Evolutionary conservation across 306 rosid genomes (phyloP).

Genomic region (Castanea crenata): DNA sequence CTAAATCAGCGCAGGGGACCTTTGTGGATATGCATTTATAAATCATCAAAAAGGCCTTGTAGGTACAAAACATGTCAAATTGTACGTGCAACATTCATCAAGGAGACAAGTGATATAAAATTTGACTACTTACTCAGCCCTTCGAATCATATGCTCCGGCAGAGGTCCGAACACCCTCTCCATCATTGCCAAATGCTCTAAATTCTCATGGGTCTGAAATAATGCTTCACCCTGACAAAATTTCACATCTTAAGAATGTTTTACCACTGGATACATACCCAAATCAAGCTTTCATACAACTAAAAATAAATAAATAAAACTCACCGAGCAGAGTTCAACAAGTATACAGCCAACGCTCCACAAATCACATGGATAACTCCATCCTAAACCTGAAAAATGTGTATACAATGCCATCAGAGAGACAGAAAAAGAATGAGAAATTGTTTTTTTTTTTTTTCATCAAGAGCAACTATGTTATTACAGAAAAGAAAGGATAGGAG

Average conservation of each 20-base stretch:
- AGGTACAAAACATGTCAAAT: neutral
- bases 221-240: conserved; percentile 78
- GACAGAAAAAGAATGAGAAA: neutral
- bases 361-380: conserved; percentile 86
- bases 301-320: conserved; percentile 23
- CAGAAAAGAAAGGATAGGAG: neutral
- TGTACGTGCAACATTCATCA: neutral
- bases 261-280: conserved; percentile 18
- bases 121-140: conserved; percentile 50
- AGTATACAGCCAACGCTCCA: conserved; percentile 97
- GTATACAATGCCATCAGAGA: neutral
- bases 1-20: conserved; percentile 1
- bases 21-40: neutral
- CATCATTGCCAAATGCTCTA: conserved; percentile 98
- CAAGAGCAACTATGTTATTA: neutral
- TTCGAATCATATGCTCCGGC: conserved; percentile 65
- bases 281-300: conserved; percentile 24
- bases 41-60: neutral
- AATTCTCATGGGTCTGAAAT: conserved; percentile 91
- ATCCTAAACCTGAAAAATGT: conserved; percentile 76
- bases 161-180: conserved; percentile 83
- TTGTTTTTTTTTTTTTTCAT: neutral
- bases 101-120: neutral
- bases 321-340: conserved; percentile 69
- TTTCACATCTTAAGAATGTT: conserved; percentile 26